Conservation (phyloP, 768 basidiomycete species). For the Psilocybe tampanensis region DNA sequence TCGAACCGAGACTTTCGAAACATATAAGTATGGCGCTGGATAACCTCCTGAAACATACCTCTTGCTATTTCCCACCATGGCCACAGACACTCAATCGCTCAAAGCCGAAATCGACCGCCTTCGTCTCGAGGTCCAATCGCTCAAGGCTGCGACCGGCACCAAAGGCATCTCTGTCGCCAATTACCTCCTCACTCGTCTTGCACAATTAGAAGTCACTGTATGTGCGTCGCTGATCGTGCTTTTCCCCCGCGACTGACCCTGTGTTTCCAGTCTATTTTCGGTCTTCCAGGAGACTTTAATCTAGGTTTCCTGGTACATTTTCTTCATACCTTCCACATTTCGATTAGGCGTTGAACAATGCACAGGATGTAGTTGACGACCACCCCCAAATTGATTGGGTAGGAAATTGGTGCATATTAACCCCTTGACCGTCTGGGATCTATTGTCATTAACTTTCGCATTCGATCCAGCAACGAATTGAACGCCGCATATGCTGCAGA, state of each 20-base stretch:
- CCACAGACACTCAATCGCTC: constrained; percentile 22
- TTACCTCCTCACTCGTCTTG: constrained; percentile 64
- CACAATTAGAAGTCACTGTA: constrained; percentile 67
- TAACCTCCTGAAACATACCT: constrained; percentile 3
- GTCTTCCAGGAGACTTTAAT: constrained; percentile 88
- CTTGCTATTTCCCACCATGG: constrained; percentile 16
- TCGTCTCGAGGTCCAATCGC: constrained; percentile 44
- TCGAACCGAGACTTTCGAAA: constrained; percentile 18
- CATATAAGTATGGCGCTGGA: background rate
- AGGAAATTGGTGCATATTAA: constrained; percentile 66
- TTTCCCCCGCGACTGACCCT: background rate
- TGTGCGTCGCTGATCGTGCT: constrained; percentile 17
- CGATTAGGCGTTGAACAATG: background rate
- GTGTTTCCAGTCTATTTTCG: constrained; percentile 67
- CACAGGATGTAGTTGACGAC: constrained; percentile 81
- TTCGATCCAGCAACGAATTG: constrained; percentile 66
- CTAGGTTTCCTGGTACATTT: constrained; percentile 58
- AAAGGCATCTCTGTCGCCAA: constrained; percentile 54
- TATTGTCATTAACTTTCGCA: constrained; percentile 28
- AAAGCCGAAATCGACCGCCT: constrained; percentile 39
- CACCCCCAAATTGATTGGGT: constrained; percentile 81
- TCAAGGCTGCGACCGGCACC: constrained; percentile 38
- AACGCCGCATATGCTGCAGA: constrained; percentile 92
- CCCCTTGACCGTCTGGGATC: background rate
- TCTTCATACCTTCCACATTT: background rate